Evolutionary conservation across 805 yeast genomes (phyloP).

Genomic region (Saccharomycopsis guyanensis): DNA sequence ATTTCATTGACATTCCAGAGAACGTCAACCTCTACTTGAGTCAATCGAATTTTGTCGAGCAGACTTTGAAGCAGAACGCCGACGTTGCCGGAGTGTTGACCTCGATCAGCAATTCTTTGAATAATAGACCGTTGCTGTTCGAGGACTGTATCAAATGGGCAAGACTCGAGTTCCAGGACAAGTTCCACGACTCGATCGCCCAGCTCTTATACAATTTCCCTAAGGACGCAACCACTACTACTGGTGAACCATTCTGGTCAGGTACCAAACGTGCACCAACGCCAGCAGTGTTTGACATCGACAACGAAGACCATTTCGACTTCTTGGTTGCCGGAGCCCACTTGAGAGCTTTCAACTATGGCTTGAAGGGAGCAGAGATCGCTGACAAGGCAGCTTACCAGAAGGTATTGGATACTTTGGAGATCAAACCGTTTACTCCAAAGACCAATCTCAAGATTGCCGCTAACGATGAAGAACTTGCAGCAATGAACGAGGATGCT

Average conservation of each 20-base stretch:
- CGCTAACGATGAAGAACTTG: constrained; percentile 63
- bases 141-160: constrained; percentile 97
- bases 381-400: constrained; percentile 42
- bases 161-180: constrained; percentile 76
- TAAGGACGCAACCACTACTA: constrained; percentile 79
- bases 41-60: constrained; percentile 89
- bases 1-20: constrained; percentile 84
- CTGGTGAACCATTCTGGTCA: constrained; percentile 94
- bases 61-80: constrained; percentile 75
- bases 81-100: constrained; percentile 84
- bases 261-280: constrained; percentile 96
- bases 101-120: constrained; percentile 67
- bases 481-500: constrained; percentile 53
- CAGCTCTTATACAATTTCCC: constrained; percentile 95
- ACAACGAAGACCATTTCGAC: constrained; percentile 69
- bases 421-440: constrained; percentile 64
- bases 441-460: constrained; percentile 72
- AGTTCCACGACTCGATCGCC: constrained; percentile 76
- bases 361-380: constrained; percentile 63
- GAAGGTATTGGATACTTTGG: constrained; percentile 41
- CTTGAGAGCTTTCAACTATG: constrained; percentile 83
- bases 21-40: constrained; percentile 85
- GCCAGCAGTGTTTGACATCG: constrained; percentile 70
- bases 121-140: constrained; percentile 77
- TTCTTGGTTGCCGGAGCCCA: constrained; percentile 88